Conservation (phyloP, 2,329 filamentous ascomycete species). For the Exophiala spinifera region DNA sequence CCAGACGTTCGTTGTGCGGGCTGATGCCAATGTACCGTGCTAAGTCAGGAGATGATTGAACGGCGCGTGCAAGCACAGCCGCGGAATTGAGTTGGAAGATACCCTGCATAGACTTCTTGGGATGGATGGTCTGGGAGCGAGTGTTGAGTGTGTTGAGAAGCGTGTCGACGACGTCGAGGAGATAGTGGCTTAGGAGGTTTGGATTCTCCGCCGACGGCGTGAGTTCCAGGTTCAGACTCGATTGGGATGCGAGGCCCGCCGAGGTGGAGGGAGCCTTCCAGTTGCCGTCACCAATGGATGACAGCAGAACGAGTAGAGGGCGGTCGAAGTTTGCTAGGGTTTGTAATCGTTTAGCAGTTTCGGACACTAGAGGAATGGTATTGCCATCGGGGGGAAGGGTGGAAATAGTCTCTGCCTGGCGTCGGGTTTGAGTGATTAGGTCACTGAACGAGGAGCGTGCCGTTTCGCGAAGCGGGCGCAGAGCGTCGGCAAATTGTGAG, state of each 20-base stretch:
- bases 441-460: conserved; percentile 82
- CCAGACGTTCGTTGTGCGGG: conserved; percentile 63
- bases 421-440: conserved; percentile 77
- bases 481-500: conserved; percentile 72
- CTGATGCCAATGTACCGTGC: conserved; percentile 63
- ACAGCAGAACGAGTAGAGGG: conserved; percentile 83
- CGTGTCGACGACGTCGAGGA: conserved; percentile 80
- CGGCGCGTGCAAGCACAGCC: conserved; percentile 77
- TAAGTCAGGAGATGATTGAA: conserved; percentile 72
- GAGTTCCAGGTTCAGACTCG: conserved; percentile 31
- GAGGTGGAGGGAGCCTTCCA: conserved; percentile 57
- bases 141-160: conserved; percentile 72
- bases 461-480: conserved; percentile 88
- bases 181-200: conserved; percentile 85
- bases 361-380: conserved; percentile 71
- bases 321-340: conserved; percentile 82
- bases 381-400: conserved; percentile 74
- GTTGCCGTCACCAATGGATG: conserved; percentile 87
- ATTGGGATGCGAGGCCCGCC: conserved; percentile 32
- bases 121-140: conserved; percentile 69
- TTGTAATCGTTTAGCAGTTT: conserved; percentile 82
- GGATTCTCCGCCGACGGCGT: conserved; percentile 61
- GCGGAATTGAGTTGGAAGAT: conserved; percentile 91
- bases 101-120: conserved; percentile 73
- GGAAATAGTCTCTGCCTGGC: conserved; percentile 63